phyloP scores from a whole-genome alignment of 345 rosid genomes.

The Lumnitzera racemosa region DNA sequence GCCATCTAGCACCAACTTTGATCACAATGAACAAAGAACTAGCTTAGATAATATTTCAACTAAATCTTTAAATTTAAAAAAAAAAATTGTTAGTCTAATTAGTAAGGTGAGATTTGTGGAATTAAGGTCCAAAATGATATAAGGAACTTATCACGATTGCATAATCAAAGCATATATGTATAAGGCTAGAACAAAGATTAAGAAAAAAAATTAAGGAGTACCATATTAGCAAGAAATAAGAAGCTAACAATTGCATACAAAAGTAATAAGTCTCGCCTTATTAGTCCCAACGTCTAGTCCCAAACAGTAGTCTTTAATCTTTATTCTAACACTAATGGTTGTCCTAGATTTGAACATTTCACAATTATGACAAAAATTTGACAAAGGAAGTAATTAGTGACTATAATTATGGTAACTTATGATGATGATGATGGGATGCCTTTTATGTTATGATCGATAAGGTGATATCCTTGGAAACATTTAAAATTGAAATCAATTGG shows the following conservation, averaged over 20 bases:
- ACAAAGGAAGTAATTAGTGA: slow-evolving; percentile 1
- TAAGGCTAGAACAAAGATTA: slow-evolving; percentile 1
- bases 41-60: background rate
- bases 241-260: background rate
- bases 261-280: background rate
- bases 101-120: background rate
- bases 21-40: background rate
- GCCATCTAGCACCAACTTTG: background rate
- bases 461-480: slow-evolving; percentile 7
- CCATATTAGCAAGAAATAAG: background rate
- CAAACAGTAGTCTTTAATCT: background rate
- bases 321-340: background rate
- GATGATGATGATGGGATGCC: slow-evolving; percentile 15
- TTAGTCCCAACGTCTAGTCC: background rate
- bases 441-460: slow-evolving; percentile 2
- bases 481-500: slow-evolving; percentile 9
- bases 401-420: background rate
- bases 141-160: background rate
- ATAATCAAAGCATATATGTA: background rate
- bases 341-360: slow-evolving; percentile 9
- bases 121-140: background rate
- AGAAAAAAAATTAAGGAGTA: background rate
- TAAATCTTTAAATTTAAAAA: background rate
- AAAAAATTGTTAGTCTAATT: background rate
- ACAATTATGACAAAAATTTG: slow-evolving; percentile 9